Evolutionary conservation across 495 filamentous ascomycete species (phyloP).

Genomic region (Aspergillus taichungensis): DNA sequence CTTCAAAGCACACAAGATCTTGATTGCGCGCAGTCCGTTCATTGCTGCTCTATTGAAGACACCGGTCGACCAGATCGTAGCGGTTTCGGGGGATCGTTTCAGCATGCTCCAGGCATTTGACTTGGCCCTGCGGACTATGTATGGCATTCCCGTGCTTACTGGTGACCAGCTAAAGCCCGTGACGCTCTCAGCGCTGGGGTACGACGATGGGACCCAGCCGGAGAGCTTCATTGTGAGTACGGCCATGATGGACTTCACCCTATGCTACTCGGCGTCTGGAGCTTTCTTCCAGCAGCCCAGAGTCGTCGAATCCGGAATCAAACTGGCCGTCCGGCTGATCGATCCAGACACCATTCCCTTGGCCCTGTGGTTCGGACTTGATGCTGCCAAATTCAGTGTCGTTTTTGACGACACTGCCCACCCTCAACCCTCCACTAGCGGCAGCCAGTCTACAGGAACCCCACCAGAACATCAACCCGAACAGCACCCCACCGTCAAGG

Average conservation of each 20-base stretch:
- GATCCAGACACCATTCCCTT: constrained; percentile 23
- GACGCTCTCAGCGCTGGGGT: constrained; percentile 10
- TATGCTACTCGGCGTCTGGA: constrained; percentile 24
- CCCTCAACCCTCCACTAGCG: not conserved
- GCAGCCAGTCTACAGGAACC: not conserved
- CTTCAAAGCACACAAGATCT: constrained; percentile 12
- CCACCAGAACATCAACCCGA: not conserved
- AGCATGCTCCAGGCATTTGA: constrained; percentile 16
- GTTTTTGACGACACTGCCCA: constrained; percentile 1
- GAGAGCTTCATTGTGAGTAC: constrained; percentile 1
- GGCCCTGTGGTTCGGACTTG: constrained; percentile 18
- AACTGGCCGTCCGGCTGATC: constrained; percentile 14
- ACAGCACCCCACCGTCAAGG: not conserved
- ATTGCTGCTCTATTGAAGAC: constrained; percentile 5
- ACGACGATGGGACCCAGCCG: not conserved
- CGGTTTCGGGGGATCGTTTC: constrained; percentile 11
- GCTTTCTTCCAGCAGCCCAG: constrained; percentile 17
- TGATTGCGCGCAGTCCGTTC: constrained; percentile 14
- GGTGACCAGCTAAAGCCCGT: constrained; percentile 1
- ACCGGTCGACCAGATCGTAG: constrained; percentile 6
- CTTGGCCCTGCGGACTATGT: constrained; percentile 19
- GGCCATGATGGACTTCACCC: constrained; percentile 19
- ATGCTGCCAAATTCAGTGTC: constrained; percentile 11
- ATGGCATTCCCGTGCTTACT: constrained; percentile 13
- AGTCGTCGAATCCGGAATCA: constrained; percentile 19